Evolutionary conservation across 1,139 yeast species (phyloP).

Genomic region (Saccharomyces uvarum): DNA sequence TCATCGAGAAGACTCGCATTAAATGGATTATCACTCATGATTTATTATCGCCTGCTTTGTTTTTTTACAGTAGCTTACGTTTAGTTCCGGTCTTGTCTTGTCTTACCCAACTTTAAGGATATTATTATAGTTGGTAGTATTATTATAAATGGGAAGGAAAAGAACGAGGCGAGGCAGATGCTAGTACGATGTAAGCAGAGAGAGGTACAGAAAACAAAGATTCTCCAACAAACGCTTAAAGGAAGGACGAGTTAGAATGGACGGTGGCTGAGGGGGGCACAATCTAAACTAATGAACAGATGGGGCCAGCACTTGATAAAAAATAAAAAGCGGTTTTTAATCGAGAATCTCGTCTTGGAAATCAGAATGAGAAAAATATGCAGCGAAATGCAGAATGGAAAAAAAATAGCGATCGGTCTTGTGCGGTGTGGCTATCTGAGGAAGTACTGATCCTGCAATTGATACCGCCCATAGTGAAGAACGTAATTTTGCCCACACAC

Average conservation of each 20-base stretch:
- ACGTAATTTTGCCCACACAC: not conserved
- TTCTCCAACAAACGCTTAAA: not conserved
- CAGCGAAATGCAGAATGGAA: not conserved
- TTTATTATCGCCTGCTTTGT: not conserved
- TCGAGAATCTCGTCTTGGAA: not conserved
- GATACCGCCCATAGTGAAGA: not conserved
- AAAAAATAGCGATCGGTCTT: not conserved
- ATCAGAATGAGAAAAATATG: not conserved
- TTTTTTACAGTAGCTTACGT: not conserved
- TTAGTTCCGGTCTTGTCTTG: not conserved
- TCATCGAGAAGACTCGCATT: conserved; percentile 19
- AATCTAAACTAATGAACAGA: not conserved
- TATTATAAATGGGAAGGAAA: not conserved
- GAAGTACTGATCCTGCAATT: not conserved
- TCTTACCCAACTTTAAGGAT: not conserved
- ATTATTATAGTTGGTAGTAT: not conserved
- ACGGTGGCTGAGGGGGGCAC: not conserved
- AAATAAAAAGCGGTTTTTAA: not conserved
- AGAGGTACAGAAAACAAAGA: not conserved
- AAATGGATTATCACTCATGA: conserved; percentile 30
- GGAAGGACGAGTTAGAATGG: not conserved
- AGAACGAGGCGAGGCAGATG: not conserved
- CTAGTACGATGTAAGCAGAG: not conserved
- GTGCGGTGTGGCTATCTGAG: not conserved
- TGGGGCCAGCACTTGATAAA: not conserved